phyloP scores from a whole-genome alignment of 805 yeast species.

The Kurtzmaniella cleridarum region DNA sequence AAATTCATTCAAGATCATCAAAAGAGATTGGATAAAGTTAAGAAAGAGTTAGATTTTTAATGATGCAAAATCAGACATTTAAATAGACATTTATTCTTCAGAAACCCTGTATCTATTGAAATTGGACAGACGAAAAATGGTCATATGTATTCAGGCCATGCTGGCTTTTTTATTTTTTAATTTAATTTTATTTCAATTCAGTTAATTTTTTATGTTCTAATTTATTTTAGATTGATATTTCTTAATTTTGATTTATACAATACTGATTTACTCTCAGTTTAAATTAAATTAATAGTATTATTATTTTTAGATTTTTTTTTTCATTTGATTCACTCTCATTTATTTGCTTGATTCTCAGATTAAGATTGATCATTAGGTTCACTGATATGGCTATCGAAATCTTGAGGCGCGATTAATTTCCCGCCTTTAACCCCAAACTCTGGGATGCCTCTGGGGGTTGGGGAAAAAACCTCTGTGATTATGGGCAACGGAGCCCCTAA shows the following conservation, averaged over 20 bases:
- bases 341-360: not conserved
- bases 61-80: too few species aligned
- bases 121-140: too few species aligned
- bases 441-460: constrained; percentile 12
- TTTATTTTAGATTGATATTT: too few species aligned
- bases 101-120: too few species aligned
- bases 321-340: too few species aligned
- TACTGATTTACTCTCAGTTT: not conserved
- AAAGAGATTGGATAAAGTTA: constrained; percentile 48
- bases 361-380: not conserved
- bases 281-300: not conserved
- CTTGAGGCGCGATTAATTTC: constrained; percentile 7
- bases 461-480: constrained; percentile 10
- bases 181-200: too few species aligned
- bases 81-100: too few species aligned
- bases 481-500: constrained; percentile 20
- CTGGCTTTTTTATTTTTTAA: too few species aligned
- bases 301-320: too few species aligned
- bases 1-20: constrained; percentile 56
- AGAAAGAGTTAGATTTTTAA: constrained; percentile 22
- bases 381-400: constrained; percentile 8
- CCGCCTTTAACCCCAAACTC: constrained; percentile 23
- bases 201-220: too few species aligned
- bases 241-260: too few species aligned
- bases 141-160: too few species aligned